A percentile compares a stretch with the other conserved stretches of the same genome.
These are phyloP conservation scores for Ophiocordyceps polyrhachis-furcata DNA, from an alignment of 2,329 filamentous ascomycete species.

Conservation along the genomic window DNA sequence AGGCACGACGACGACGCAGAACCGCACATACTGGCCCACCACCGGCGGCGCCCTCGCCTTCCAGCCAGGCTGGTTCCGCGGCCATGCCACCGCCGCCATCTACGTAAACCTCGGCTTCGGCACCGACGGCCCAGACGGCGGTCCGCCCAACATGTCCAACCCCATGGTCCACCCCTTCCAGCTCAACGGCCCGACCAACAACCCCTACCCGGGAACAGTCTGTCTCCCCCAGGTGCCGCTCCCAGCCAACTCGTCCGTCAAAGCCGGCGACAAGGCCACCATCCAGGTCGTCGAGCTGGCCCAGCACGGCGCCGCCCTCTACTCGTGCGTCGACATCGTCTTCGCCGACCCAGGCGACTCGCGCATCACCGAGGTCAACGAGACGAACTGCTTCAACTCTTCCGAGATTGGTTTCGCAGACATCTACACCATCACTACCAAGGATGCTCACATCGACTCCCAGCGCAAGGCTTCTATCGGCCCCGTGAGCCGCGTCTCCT, in stretches of 20 bases:
- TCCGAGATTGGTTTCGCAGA: slow-evolving; percentile 57
- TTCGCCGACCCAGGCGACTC: slow-evolving; percentile 62
- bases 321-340: slow-evolving; percentile 88
- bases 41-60: slow-evolving; percentile 72
- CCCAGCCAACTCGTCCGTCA: slow-evolving; percentile 50
- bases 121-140: slow-evolving; percentile 39
- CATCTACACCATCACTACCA: slow-evolving; percentile 50
- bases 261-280: slow-evolving; percentile 72
- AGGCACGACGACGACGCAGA: slow-evolving; percentile 55
- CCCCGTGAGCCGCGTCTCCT: neutral
- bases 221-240: slow-evolving; percentile 82
- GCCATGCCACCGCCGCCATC: slow-evolving; percentile 63
- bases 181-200: slow-evolving; percentile 62
- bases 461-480: neutral
- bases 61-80: slow-evolving; percentile 92
- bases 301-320: slow-evolving; percentile 66
- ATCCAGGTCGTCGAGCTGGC: slow-evolving; percentile 78
- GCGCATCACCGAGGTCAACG: slow-evolving; percentile 51
- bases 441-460: slow-evolving; percentile 17
- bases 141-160: slow-evolving; percentile 74
- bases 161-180: slow-evolving; percentile 67
- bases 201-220: slow-evolving; percentile 72
- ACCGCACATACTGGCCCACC: slow-evolving; percentile 85
- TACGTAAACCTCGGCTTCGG: slow-evolving; percentile 87
- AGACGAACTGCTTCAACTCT: slow-evolving; percentile 78